Base-by-base conservation (phyloP, 768 basidiomycete species). In the Hypholoma sublateritium region DNA sequence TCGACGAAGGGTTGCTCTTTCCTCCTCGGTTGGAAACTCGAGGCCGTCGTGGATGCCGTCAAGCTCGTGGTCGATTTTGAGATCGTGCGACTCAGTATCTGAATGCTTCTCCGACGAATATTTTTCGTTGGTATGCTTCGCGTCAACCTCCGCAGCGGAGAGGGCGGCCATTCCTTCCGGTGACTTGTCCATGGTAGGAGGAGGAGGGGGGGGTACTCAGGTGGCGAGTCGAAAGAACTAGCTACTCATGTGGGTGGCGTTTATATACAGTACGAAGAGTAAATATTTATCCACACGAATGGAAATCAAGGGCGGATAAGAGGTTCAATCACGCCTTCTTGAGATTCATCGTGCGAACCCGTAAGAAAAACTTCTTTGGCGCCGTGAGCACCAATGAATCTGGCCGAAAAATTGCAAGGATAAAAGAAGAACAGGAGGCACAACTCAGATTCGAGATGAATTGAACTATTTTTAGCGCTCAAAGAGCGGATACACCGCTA, bases 21-120 rank as follows among this genome's bases (percentile, higher is more conserved):
- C 88, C 65, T 87, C 81, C 22, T 81, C 81, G 0, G 84, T 84
- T 2, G 88, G 88, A 62, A 86, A 84, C 61, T 79, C 79, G 52
- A 88, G 74, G 19, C 81, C 84, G 45, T 83, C 82, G 56, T 79
- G 75, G 49, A 76, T 69, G 37, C 64, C 69, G 57, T 72, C 69
- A 21, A 61, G 57, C 39, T 70, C 71, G n/a, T 28, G 46, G 4
- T 49, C 39, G 41, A 42, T 19, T 22, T 48, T 34, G 8, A 11
- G 17, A 22, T 5, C 11, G 1, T 63, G 62, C 24, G 56, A 21
- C 28, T 32, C 28, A 13, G 39, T 41, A n/a, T 61, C 54, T 6
- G 60, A 63, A 1, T 54, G 48, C 45, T 62, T 64, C 22, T 69
- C 61, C 7, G 25, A n/a, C 22, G 62, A 54, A 25, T 58, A 59